A percentile compares a stretch with the other conserved stretches of the same genome.
phyloP scores from a whole-genome alignment of 257 asterid species.

The Solanum corneliomulleri region DNA sequence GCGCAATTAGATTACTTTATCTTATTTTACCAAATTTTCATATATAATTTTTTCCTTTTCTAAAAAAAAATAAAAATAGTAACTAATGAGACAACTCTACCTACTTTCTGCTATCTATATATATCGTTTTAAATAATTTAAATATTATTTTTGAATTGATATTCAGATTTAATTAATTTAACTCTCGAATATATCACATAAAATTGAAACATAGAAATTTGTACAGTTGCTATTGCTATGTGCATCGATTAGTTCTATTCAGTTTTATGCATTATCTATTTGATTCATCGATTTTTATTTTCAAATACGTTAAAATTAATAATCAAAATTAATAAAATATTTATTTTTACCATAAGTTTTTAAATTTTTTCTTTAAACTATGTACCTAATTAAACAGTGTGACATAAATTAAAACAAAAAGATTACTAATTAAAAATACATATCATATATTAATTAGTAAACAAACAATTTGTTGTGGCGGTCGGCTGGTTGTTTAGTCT shows the following conservation, averaged over 20 bases:
- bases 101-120: neutral
- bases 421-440: neutral
- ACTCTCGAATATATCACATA: neutral
- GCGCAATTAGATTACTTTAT: no score
- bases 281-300: accelerated
- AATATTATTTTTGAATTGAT: neutral
- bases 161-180: no score
- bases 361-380: no score
- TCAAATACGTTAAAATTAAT: no score
- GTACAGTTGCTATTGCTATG: no score
- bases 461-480: neutral
- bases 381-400: accelerated
- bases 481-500: neutral
- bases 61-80: no score
- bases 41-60: no score
- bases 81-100: neutral
- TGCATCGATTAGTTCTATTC: no score
- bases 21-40: neutral
- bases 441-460: neutral
- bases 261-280: accelerated
- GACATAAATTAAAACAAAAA: neutral
- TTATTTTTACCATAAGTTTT: neutral
- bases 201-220: no score
- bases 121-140: no score
- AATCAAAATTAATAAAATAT: neutral